A percentile compares a stretch with the other conserved stretches of the same genome.
phyloP scores from a whole-genome alignment of 495 filamentous ascomycete species.

The Penicillium coprophilum region DNA sequence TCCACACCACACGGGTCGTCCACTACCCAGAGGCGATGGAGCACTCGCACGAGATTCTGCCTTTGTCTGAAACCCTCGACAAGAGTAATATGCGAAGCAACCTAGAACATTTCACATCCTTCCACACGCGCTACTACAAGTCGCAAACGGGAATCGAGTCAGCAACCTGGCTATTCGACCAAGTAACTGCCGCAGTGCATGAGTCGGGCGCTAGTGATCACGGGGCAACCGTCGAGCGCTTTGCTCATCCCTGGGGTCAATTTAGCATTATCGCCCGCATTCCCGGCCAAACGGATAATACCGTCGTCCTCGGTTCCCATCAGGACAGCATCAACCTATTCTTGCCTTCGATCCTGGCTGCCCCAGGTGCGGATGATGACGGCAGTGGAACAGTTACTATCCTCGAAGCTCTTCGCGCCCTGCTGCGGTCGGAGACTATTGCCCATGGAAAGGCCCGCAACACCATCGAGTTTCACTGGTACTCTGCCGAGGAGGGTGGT shows the following conservation, averaged over 20 bases:
- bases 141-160: conserved; percentile 83
- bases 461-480: conserved; percentile 96
- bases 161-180: conserved; percentile 79
- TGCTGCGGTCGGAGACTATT: conserved; percentile 56
- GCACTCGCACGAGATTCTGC: conserved; percentile 63
- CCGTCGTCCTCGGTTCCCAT: conserved; percentile 73
- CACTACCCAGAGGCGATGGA: conserved; percentile 67
- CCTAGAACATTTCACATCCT: conserved; percentile 73
- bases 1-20: conserved; percentile 34
- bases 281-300: conserved; percentile 81
- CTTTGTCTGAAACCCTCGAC: conserved; percentile 64
- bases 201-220: conserved; percentile 66
- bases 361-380: conserved; percentile 76
- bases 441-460: conserved; percentile 58
- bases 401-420: conserved; percentile 65
- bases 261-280: conserved; percentile 90
- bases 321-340: conserved; percentile 90
- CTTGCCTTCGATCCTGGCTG: conserved; percentile 75
- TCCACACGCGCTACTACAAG: conserved; percentile 88
- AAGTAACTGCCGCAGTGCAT: conserved; percentile 69
- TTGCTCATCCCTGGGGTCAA: conserved; percentile 86
- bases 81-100: conserved; percentile 78
- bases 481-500: conserved; percentile 88
- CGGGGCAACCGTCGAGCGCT: conserved; percentile 68
- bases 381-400: conserved; percentile 78